phyloP scores from a whole-genome alignment of 768 basidiomycete species.

The Leccinum rimulosum region DNA sequence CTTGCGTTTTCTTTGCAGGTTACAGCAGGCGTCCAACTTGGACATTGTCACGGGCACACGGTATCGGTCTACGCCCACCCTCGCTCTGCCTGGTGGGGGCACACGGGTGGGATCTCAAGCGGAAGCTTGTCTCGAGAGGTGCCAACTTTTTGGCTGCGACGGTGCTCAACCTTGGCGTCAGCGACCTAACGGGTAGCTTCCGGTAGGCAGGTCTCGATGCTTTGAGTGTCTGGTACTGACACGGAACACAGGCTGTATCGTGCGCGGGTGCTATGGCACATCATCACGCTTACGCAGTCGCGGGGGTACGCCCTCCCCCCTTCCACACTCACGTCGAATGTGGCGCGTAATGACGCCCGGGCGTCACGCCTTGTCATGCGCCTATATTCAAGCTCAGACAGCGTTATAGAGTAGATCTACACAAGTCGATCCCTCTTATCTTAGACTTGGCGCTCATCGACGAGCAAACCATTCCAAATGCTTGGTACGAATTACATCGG shows the following conservation, averaged over 20 bases:
- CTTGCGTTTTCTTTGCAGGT: slow-evolving; percentile 36
- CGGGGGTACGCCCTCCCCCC: slow-evolving; percentile 57
- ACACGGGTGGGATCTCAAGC: slow-evolving; percentile 89
- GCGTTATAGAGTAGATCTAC: slow-evolving; percentile 48
- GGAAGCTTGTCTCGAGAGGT: slow-evolving; percentile 84
- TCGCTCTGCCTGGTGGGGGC: slow-evolving; percentile 74
- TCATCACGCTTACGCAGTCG: slow-evolving; percentile 81
- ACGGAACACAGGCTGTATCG: slow-evolving; percentile 62
- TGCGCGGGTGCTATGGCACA: slow-evolving; percentile 68
- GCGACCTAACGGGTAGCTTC: slow-evolving; percentile 89
- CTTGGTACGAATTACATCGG: slow-evolving; percentile 19
- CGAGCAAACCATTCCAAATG: slow-evolving; percentile 26
- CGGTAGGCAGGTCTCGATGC: slow-evolving; percentile 46
- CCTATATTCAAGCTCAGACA: too few species aligned
- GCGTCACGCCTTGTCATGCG: too few species aligned
- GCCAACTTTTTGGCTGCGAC: slow-evolving; percentile 91
- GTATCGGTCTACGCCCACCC: slow-evolving; percentile 65
- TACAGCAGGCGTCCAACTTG: slow-evolving; percentile 82
- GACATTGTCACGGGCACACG: slow-evolving; percentile 94
- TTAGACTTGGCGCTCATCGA: slow-evolving; percentile 14
- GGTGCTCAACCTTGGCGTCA: slow-evolving; percentile 80
- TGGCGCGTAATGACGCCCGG: too few species aligned
- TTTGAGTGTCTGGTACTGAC: neutral
- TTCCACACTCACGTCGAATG: too few species aligned
- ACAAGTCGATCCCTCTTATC: slow-evolving; percentile 80